These are phyloP conservation scores for Linnemannia exigua DNA, from an alignment of 192 early-diverging fungal genomes.

Conservation along the genomic window DNA sequence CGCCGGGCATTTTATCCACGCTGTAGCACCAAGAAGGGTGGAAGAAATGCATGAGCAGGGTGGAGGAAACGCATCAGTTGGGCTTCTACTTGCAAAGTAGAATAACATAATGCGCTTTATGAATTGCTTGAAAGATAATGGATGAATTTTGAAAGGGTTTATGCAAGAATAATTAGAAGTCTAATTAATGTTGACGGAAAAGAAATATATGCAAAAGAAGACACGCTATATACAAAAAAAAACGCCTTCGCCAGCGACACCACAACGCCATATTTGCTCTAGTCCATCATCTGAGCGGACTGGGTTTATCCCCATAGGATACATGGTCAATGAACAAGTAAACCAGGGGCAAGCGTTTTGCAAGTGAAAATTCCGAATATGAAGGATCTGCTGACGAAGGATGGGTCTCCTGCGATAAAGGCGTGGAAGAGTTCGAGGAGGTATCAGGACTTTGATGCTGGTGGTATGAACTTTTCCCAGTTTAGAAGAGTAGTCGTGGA, in stretches of 20 bases:
- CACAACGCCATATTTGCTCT: neutral
- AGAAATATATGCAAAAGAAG: no score
- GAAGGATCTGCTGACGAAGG: constrained; percentile 6
- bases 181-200: no score
- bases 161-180: no score
- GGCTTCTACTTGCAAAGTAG: no score
- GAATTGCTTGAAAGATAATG: no score
- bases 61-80: no score
- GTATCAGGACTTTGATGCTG: neutral
- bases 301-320: constrained; percentile 63
- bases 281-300: constrained; percentile 63
- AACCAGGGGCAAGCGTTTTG: no score
- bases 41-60: no score
- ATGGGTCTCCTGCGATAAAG: neutral
- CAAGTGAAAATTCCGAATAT: constrained; percentile 2
- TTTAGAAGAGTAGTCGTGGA: neutral
- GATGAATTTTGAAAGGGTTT: no score
- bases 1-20: no score
- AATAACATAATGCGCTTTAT: no score
- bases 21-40: no score
- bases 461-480: constrained; percentile 14
- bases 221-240: neutral
- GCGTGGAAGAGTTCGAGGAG: constrained; percentile 15
- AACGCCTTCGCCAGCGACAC: neutral
- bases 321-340: constrained; percentile 73